These are phyloP conservation scores for Vitis rupestris DNA, from an alignment of 164 flowering plant species.

Conservation along the genomic window DNA sequence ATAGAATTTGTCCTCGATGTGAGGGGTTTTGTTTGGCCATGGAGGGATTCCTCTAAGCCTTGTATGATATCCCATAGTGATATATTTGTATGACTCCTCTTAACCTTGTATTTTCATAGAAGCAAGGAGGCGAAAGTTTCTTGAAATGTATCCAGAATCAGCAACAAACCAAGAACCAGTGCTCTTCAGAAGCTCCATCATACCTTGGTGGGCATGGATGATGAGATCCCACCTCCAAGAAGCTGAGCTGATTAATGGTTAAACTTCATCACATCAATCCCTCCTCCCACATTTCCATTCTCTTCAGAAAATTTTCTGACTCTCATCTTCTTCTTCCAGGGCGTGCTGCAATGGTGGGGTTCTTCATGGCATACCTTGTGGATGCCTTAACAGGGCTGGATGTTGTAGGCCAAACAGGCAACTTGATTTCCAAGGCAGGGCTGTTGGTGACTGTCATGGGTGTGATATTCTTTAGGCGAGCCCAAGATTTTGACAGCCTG, in stretches of 20 bases:
- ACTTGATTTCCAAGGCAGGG: conserved; percentile 54
- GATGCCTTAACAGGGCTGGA: conserved; percentile 60
- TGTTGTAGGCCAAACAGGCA: conserved; percentile 59
- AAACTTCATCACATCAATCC: neutral
- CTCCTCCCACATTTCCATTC: too few species aligned
- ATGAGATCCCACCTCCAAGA: conserved; percentile 54
- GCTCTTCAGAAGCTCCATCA: conserved; percentile 51
- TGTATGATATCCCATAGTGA: too few species aligned
- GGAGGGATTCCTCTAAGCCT: too few species aligned
- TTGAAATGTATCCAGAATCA: conserved; percentile 50
- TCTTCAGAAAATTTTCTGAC: neutral
- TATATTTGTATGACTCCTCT: too few species aligned
- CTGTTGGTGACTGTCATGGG: conserved; percentile 41
- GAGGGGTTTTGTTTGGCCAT: too few species aligned
- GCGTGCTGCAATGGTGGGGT: conserved; percentile 71
- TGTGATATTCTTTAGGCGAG: conserved; percentile 32
- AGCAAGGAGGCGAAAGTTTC: conserved; percentile 62
- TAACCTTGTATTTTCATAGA: conserved; percentile 27
- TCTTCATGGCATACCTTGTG: conserved; percentile 54
- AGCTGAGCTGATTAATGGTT: conserved; percentile 65
- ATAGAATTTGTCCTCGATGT: too few species aligned
- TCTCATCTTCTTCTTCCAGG: conserved; percentile 28
- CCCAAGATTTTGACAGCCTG: conserved; percentile 34
- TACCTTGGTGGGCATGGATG: conserved; percentile 82
- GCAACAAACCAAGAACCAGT: conserved; percentile 57